These are phyloP conservation scores for Pleurotus citrinopileatus DNA, from an alignment of 768 basidiomycete species.

Conservation along the genomic window DNA sequence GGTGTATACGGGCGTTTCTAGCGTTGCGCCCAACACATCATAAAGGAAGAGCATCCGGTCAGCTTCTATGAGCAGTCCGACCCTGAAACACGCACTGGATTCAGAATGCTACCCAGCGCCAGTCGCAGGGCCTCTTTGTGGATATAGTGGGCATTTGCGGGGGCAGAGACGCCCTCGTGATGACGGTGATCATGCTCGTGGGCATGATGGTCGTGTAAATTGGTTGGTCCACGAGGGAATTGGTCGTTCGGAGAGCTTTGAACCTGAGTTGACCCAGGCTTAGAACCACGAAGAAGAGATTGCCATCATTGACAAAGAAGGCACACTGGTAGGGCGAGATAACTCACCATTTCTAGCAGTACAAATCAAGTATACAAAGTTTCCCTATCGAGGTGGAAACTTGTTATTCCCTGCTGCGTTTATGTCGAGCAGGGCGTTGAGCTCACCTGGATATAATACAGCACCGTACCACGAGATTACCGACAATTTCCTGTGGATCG, in stretches of 20 bases:
- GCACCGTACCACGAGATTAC: neutral
- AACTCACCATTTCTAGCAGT: slow-evolving; percentile 2
- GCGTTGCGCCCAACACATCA: slow-evolving; percentile 5
- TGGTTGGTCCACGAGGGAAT: slow-evolving; percentile 14
- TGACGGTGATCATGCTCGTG: slow-evolving; percentile 21
- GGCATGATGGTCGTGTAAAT: slow-evolving; percentile 14
- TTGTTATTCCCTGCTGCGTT: neutral
- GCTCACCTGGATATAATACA: neutral
- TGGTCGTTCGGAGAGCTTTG: slow-evolving; percentile 30
- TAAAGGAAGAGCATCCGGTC: slow-evolving; percentile 13
- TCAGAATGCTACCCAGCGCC: slow-evolving; percentile 58
- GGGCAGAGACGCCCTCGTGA: slow-evolving; percentile 3
- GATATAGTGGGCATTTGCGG: slow-evolving; percentile 29
- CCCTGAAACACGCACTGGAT: slow-evolving; percentile 43
- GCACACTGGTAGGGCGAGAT: neutral
- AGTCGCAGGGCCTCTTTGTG: slow-evolving; percentile 51
- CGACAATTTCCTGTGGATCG: no score
- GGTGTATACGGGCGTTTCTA: slow-evolving; percentile 52
- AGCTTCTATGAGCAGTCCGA: slow-evolving; percentile 9
- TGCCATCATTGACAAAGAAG: neutral
- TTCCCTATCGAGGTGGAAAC: neutral
- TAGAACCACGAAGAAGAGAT: neutral
- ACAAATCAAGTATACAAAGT: neutral
- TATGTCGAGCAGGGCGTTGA: neutral
- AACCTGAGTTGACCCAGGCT: slow-evolving; percentile 28